These are phyloP conservation scores for Starmerella roubikii DNA, from an alignment of 805 yeast genomes.

Conservation along the genomic window DNA sequence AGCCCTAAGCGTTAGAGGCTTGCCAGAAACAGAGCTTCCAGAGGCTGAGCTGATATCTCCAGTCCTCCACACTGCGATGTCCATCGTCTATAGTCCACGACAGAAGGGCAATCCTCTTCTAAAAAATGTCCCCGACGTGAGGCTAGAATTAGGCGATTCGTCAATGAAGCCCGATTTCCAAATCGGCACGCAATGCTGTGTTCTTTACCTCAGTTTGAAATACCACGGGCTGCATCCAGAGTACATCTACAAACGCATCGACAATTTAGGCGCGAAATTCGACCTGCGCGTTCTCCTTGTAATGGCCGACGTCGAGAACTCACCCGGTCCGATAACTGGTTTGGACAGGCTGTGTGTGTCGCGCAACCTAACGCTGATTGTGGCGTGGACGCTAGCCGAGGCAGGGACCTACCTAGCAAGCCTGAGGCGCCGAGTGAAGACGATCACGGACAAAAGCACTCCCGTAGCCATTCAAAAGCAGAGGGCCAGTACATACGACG, in stretches of 20 bases:
- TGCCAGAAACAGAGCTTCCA: too few species aligned
- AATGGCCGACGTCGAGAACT: constrained; percentile 30
- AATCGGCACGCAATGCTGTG: constrained; percentile 26
- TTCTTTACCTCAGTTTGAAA: constrained; percentile 26
- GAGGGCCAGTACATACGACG: constrained; percentile 19
- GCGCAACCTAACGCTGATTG: constrained; percentile 25
- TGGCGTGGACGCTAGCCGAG: constrained; percentile 28
- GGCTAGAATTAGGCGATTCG: constrained; percentile 20
- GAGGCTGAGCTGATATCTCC: too few species aligned
- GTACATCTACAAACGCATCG: constrained; percentile 29
- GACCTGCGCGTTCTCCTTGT: constrained; percentile 27
- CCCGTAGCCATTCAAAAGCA: constrained; percentile 14
- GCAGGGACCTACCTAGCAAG: constrained; percentile 28
- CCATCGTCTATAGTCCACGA: constrained; percentile 17
- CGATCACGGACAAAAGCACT: constrained; percentile 22
- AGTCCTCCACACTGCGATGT: not conserved
- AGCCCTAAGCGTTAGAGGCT: too few species aligned
- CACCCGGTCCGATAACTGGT: constrained; percentile 24
- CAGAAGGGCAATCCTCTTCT: constrained; percentile 25
- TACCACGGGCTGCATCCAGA: constrained; percentile 31
- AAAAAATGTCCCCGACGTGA: constrained; percentile 19
- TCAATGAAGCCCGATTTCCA: constrained; percentile 28
- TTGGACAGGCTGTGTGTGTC: constrained; percentile 25
- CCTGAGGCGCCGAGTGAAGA: constrained; percentile 23
- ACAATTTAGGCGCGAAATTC: constrained; percentile 24